Conservation (phyloP, 2,329 filamentous ascomycete genomes). For the Dactylellina cionopaga region DNA sequence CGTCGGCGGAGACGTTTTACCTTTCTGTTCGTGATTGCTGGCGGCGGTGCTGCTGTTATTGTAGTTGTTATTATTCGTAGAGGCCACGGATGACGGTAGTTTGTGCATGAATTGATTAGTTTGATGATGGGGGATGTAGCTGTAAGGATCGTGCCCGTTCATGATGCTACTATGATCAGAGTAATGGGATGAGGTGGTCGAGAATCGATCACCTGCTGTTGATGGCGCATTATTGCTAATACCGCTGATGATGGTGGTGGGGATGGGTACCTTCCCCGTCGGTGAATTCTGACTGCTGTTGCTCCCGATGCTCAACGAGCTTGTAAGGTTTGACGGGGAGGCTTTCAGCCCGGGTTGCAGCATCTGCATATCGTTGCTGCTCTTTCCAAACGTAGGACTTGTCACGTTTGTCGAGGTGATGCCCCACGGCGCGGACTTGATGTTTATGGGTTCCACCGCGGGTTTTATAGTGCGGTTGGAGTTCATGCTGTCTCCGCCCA, state of each 20-base stretch:
- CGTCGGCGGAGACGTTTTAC: slow-evolving; percentile 42
- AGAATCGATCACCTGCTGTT: no score
- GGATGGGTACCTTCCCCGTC: slow-evolving; percentile 2
- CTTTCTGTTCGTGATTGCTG: slow-evolving; percentile 17
- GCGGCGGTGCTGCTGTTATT: no score
- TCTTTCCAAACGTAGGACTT: slow-evolving; percentile 38
- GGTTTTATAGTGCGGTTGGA: slow-evolving; percentile 29
- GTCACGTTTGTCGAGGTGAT: slow-evolving; percentile 39
- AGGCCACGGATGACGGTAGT: not conserved
- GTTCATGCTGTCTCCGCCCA: slow-evolving; percentile 23
- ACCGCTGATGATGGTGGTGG: slow-evolving; percentile 7
- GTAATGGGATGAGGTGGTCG: slow-evolving; percentile 31
- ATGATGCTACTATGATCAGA: slow-evolving; percentile 26
- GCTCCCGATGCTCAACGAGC: slow-evolving; percentile 39
- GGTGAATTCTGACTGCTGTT: slow-evolving; percentile 47
- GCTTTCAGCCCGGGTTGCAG: slow-evolving; percentile 21
- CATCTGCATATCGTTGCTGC: not conserved
- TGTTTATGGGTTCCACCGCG: slow-evolving; percentile 25
- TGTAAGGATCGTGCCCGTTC: not conserved
- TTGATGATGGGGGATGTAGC: slow-evolving; percentile 10
- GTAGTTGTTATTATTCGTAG: slow-evolving; percentile 1
- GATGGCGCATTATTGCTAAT: no score
- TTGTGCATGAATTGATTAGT: slow-evolving; percentile 7
- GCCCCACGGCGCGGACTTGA: slow-evolving; percentile 47
- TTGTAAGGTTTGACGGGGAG: slow-evolving; percentile 30